phyloP scores from a whole-genome alignment of 1,284 basidiomycete genomes.

The Papiliotrema laurentii region DNA sequence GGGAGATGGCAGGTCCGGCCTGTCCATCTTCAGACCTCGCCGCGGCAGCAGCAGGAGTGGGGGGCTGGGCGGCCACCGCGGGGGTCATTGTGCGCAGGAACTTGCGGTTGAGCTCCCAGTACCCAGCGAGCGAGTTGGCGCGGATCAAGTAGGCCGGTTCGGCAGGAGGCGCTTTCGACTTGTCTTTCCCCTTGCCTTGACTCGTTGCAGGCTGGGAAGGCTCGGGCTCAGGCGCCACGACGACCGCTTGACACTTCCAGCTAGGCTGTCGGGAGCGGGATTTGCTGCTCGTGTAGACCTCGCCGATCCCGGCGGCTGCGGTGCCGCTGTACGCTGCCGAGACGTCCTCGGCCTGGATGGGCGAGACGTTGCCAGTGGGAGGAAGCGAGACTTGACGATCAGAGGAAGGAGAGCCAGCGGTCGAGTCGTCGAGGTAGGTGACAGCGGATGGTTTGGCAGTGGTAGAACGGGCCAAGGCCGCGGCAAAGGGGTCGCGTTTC shows the following conservation, averaged over 20 bases:
- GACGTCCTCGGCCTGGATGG: too few species aligned
- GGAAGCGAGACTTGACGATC: constrained; percentile 9
- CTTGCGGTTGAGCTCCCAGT: constrained; percentile 72
- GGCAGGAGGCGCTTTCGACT: constrained; percentile 44
- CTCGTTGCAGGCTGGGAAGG: constrained; percentile 7
- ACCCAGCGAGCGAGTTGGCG: constrained; percentile 75
- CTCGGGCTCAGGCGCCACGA: constrained; percentile 15
- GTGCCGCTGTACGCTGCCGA: too few species aligned
- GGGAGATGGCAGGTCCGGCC: constrained; percentile 23
- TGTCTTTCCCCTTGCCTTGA: constrained; percentile 14
- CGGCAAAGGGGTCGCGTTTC: constrained; percentile 40
- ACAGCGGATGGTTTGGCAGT: constrained; percentile 22
- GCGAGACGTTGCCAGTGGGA: constrained; percentile 2
- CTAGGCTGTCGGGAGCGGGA: too few species aligned
- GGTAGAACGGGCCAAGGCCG: constrained; percentile 45
- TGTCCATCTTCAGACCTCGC: constrained; percentile 3
- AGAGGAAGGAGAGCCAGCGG: constrained; percentile 15
- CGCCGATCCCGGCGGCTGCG: too few species aligned
- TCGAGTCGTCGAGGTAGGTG: constrained; percentile 4
- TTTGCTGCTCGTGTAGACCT: too few species aligned
- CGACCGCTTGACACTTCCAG: constrained; percentile 40
- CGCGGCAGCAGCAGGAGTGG: constrained; percentile 32
- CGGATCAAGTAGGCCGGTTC: constrained; percentile 61
- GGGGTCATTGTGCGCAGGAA: constrained; percentile 24
- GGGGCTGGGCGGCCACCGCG: not conserved